These are phyloP conservation scores for Arxiozyma bovina DNA, from an alignment of 1,139 yeast genomes.

Conservation along the genomic window DNA sequence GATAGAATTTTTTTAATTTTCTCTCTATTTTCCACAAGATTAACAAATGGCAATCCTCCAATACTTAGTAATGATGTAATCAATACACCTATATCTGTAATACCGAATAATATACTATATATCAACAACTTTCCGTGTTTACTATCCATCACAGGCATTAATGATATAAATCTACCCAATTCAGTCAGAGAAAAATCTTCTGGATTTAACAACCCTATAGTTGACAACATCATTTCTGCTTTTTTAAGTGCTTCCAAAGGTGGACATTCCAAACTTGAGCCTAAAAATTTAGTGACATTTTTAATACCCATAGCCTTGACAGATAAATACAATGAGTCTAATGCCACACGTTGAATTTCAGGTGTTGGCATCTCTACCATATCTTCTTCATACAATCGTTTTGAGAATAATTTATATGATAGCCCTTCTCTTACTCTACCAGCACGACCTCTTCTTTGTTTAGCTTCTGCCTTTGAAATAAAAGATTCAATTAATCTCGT, in stretches of 20 bases:
- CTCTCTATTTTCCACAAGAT: slow-evolving; percentile 56
- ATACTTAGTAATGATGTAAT: slow-evolving; percentile 67
- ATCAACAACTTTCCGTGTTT: slow-evolving; percentile 76
- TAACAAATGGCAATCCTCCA: slow-evolving; percentile 58
- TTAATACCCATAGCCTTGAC: slow-evolving; percentile 84
- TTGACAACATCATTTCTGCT: slow-evolving; percentile 53
- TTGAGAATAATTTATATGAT: slow-evolving; percentile 74
- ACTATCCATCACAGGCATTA: slow-evolving; percentile 73
- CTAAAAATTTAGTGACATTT: slow-evolving; percentile 60
- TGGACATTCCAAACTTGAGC: slow-evolving; percentile 79
- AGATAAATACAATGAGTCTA: slow-evolving; percentile 72
- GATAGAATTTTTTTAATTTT: slow-evolving; percentile 45
- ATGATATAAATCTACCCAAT: slow-evolving; percentile 72
- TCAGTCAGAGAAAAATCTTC: slow-evolving; percentile 51
- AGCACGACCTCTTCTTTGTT: slow-evolving; percentile 95
- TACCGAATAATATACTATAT: slow-evolving; percentile 73
- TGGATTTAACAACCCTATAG: slow-evolving; percentile 61
- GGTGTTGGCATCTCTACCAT: slow-evolving; percentile 77
- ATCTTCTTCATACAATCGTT: slow-evolving; percentile 42
- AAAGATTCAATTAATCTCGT: slow-evolving; percentile 70
- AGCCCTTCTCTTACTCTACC: slow-evolving; percentile 84
- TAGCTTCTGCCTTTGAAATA: slow-evolving; percentile 88
- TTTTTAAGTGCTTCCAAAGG: slow-evolving; percentile 44
- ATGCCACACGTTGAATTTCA: slow-evolving; percentile 73
- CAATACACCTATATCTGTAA: slow-evolving; percentile 65